Base-by-base conservation (phyloP, 2,329 filamentous ascomycete species). In the Hansfordia pulvinata region DNA sequence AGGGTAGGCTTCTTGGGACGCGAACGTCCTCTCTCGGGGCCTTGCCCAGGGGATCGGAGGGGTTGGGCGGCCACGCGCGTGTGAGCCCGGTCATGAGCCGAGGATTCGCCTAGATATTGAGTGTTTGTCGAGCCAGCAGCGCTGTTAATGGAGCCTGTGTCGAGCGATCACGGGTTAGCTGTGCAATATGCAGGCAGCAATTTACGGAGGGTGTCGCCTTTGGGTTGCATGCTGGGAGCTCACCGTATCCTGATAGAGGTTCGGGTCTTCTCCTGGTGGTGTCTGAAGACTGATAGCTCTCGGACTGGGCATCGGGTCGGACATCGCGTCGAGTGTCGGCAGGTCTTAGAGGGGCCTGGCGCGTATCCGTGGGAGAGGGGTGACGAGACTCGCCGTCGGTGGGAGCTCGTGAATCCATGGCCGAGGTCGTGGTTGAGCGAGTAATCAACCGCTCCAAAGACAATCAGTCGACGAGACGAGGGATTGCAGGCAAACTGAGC, bases 1-100 rank as follows among this genome's bases (percentile, higher is more conserved):
- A 88, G 69, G 8, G 68, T 56, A 11, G 84, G 84, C 49, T 88
- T 92, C 47, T 71, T 75, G 10, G 74, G 62, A 36, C 66, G 62
- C 14, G 52, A 48, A 23, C 62, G 61, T 34, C 60, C 55, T 37
- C 64, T 58, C 28, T 70, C 65, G 30, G 57, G 43, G 23, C 50
- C 47, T 38, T 58, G 35, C 43, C 60, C 42, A 28, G 62, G 56
- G 32, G 69, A 62, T 28, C 58, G 54, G 10, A 58, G 39, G 17
- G 50, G 38, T 20, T 52, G 49, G 24, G 42, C 35, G 38, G 44
- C 36, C 27, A 46, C 36, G 44, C 54, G 41, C 20, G 51, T 46
- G 32, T 54, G 40, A 28, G 53, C 35, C 31, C 54, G 49, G 26
- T 66, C 56, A 38, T 50, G 51, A 10, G 44, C 35, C 7, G 39